These are phyloP conservation scores for Chionographis japonica DNA, from an alignment of 106 monocot species.

Conservation along the genomic window DNA sequence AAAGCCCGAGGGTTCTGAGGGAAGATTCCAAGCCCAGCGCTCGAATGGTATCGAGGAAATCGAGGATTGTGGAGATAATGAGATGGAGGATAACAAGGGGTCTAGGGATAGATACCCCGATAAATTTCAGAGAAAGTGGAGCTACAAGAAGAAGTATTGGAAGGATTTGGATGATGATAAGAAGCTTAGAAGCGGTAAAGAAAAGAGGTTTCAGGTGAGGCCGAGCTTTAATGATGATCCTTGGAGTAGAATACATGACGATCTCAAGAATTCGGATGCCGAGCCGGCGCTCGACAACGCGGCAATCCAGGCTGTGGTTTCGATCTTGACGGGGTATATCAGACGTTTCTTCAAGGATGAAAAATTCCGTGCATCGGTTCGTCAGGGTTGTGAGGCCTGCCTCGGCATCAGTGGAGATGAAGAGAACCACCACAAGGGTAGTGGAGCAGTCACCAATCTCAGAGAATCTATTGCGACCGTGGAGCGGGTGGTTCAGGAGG, in stretches of 20 bases:
- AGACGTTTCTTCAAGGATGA: constrained; percentile 32
- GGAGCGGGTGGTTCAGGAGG: constrained; percentile 16
- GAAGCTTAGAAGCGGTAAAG: background rate
- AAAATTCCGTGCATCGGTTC: constrained; percentile 29
- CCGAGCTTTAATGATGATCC: constrained; percentile 1
- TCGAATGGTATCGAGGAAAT: background rate
- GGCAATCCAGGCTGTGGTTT: constrained; percentile 26
- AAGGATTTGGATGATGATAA: constrained; percentile 14
- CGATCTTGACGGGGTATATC: constrained; percentile 31
- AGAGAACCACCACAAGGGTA: constrained; percentile 2
- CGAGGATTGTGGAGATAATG: background rate
- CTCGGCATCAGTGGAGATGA: constrained; percentile 2
- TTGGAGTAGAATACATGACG: background rate
- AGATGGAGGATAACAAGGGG: background rate
- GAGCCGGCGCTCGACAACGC: constrained; percentile 26
- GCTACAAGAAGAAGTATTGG: background rate
- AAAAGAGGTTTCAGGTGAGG: background rate
- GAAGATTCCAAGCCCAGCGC: background rate
- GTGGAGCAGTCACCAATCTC: constrained; percentile 27
- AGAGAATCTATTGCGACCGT: constrained; percentile 22
- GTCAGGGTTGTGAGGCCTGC: constrained; percentile 24
- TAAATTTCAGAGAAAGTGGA: background rate
- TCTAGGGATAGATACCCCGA: background rate
- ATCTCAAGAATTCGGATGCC: background rate
- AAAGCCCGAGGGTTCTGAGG: background rate